Evolutionary conservation across 163 green algal genomes (phyloP), one percentile per base, ranked within the genome.

Genomic region (Chloromonas sp.): DNA sequence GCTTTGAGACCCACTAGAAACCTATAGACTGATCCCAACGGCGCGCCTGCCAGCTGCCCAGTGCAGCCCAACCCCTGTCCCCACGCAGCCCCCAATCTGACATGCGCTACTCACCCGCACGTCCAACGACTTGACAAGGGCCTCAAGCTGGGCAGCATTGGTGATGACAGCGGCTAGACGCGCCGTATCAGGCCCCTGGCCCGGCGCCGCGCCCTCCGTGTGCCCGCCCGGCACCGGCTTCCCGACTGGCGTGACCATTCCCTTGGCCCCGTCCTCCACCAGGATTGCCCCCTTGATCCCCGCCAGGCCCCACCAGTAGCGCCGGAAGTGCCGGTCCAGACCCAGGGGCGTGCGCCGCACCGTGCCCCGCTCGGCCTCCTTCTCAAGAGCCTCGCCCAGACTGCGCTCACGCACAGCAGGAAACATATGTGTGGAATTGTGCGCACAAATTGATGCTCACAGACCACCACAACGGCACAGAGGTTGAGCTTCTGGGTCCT

Each of bases 241-340:
- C 60, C 59, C 5, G 59, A 79, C 61, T 8, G 58, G 83, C 70
- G 58, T 83, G 36, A 36, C 36, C 36, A 36, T 36, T 36, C 36
- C 36, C 36, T 36, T 36, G 36, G 36, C 36, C 79, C 82, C 77
- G 59, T 57, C 89, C 87, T 93, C 88, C 76, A 91, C 82, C 76
- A 91, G 82, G 85, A 93, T 36, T 8, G 82, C 81, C 0, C 82
- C 79, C 36, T 87, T 86, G 61, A 92, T 79, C 14, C 88, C 91
- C 0, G 79, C 93, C 79, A 96, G 81, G 14, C 91, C 92, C 87
- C 88, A 97, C 92, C 93, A 97, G 85, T 97, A 96, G 70, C 82
- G 80, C n/a, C 92, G 87, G 86, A 93, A 84, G 78, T 92, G 86
- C 11, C 94, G 91, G 88, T 97, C 94, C n/a, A 57, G 58, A 66